Evolutionary conservation across 139 green algal species (phyloP).

Genomic region (Asterochloris erici): DNA sequence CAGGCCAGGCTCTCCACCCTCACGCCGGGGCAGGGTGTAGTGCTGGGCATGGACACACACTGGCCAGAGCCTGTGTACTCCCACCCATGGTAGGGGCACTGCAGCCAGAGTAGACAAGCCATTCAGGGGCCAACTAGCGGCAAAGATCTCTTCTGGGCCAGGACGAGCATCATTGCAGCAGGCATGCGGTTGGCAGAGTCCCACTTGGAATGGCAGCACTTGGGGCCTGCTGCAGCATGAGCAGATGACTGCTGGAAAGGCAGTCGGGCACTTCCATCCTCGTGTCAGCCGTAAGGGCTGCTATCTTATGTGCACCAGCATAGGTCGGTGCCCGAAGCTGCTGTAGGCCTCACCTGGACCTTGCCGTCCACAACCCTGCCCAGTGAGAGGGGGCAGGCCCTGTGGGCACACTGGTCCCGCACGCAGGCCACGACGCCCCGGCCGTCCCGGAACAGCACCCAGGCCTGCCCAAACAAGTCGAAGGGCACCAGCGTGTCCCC

Average conservation of each 20-base stretch:
- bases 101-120: not conserved
- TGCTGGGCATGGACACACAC: conserved; percentile 94
- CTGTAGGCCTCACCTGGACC: not conserved
- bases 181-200: too few relatives aligned
- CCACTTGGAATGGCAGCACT: too few relatives aligned
- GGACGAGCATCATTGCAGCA: too few relatives aligned
- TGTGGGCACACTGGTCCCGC: conserved; percentile 90
- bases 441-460: conserved; percentile 89
- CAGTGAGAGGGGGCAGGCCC: conserved; percentile 89
- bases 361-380: conserved; percentile 57
- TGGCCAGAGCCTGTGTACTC: conserved; percentile 72
- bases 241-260: not conserved
- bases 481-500: conserved; percentile 68
- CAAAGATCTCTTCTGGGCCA: too few relatives aligned
- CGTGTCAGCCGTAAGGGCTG: not conserved
- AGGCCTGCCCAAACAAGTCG: conserved; percentile 92
- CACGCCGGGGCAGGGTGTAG: conserved; percentile 64
- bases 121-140: too few relatives aligned
- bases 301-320: not conserved
- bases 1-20: conserved; percentile 70
- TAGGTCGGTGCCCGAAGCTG: too few relatives aligned
- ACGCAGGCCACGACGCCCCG: conserved; percentile 67
- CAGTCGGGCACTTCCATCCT: not conserved
- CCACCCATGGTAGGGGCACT: conserved; percentile 96
- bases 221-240: not conserved